Percentiles rank a stretch among this genome's conserved stretches.
Evolutionary conservation across 1,139 yeast species (phyloP).

Genomic region (Ogataea hybrid): DNA sequence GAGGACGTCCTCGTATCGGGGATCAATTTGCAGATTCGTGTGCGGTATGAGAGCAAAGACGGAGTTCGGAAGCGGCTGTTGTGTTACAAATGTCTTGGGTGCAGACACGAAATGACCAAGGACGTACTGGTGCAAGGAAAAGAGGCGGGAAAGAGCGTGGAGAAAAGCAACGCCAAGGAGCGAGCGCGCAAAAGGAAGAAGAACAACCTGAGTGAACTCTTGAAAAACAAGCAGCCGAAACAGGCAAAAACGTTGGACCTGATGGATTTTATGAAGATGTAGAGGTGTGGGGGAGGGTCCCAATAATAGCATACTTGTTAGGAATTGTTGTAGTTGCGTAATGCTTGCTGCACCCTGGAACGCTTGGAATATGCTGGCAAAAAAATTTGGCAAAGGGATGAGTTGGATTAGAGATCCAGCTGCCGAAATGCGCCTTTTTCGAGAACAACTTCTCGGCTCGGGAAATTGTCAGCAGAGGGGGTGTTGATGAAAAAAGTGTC

Average conservation of each 20-base stretch:
- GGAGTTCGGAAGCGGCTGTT: conserved; percentile 6
- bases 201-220: conserved; percentile 20
- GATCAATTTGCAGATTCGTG: conserved; percentile 16
- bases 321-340: not conserved
- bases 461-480: not conserved
- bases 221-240: conserved; percentile 21
- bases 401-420: conserved; percentile 3
- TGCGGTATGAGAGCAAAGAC: conserved; percentile 7
- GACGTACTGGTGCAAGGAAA: conserved; percentile 6
- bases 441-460: conserved; percentile 3
- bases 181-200: conserved; percentile 23
- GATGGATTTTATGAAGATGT: conserved; percentile 27
- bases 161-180: conserved; percentile 13
- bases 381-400: conserved; percentile 1
- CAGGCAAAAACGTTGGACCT: conserved; percentile 17
- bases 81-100: conserved; percentile 17
- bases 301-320: not conserved
- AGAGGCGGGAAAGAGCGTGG: conserved; percentile 1
- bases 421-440: conserved; percentile 11
- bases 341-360: not conserved
- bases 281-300: not conserved
- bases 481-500: too few species aligned
- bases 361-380: conserved; percentile 2
- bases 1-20: conserved; percentile 20
- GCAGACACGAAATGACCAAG: conserved; percentile 10